Percentiles rank a stretch among this genome's conserved stretches.
Evolutionary conservation across 1,284 basidiomycete species (phyloP).

Genomic region (Microbotryum scabiosae): DNA sequence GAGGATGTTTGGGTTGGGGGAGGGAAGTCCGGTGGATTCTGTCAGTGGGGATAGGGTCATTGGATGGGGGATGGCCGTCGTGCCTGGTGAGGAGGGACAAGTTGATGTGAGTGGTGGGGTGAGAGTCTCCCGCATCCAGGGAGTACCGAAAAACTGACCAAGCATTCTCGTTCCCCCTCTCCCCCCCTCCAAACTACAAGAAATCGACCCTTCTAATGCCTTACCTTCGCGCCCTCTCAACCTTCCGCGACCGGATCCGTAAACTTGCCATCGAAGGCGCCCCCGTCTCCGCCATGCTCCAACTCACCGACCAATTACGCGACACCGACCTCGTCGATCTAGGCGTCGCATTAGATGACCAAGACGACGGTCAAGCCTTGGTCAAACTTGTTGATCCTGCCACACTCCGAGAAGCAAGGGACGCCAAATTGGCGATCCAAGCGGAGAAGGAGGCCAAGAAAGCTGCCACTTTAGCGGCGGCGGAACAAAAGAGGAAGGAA

Average conservation of each 20-base stretch:
- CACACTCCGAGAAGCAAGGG: constrained; percentile 70
- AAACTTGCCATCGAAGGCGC: constrained; percentile 68
- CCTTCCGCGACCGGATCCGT: constrained; percentile 85
- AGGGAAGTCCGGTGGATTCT: constrained; percentile 46
- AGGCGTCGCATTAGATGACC: constrained; percentile 92
- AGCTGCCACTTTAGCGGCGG: constrained; percentile 61
- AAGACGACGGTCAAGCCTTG: constrained; percentile 89
- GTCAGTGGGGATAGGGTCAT: constrained; percentile 35
- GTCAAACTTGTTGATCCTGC: constrained; percentile 84
- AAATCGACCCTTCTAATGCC: constrained; percentile 76
- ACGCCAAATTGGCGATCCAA: constrained; percentile 67
- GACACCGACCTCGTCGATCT: constrained; percentile 84
- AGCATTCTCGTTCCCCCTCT: background rate
- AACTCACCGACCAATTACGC: constrained; percentile 78
- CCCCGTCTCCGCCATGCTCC: constrained; percentile 59
- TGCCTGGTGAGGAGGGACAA: constrained; percentile 37
- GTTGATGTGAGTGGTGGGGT: constrained; percentile 50
- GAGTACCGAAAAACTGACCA: too few species aligned
- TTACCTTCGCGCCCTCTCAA: constrained; percentile 73
- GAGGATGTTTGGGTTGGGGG: constrained; percentile 87
- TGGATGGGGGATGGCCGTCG: constrained; percentile 46
- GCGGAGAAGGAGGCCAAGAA: constrained; percentile 78
- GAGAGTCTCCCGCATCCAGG: too few species aligned
- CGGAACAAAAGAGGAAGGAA: constrained; percentile 61
- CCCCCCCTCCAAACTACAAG: too few species aligned